Evolutionary conservation across 2,329 filamentous ascomycete genomes (phyloP), one percentile per base, ranked within the genome.

Genomic region (Colletotrichum spinosum): DNA sequence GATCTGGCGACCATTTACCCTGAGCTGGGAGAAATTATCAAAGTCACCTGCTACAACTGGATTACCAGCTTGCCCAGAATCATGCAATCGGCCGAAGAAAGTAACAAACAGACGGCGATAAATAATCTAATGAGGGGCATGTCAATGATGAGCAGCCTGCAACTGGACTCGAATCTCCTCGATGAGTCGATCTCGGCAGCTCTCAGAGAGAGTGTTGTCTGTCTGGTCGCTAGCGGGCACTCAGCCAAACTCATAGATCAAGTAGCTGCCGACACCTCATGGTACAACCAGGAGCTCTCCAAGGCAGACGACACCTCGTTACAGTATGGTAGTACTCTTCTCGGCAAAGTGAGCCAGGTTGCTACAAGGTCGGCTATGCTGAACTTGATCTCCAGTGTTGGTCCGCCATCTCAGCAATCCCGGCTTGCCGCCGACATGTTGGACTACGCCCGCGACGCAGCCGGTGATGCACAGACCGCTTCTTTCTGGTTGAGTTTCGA

Each of bases 1-100:
- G 84, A 89, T 67, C 79, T 97, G 34, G 80, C 90, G 6, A 83
- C 79, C 44, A 86, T 89, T 10, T 88, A 93, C 70, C 78, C 84
- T 2, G 80, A 86, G 53, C 82, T 94, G 2, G 79, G 84, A 4
- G 88, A 91, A 25, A 80, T 86, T 3, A 80, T 95, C 34, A 92
- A 92, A 70, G 86, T 84, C 35, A 90, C 87, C 1, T 83, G 97
- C 1, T 92, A 95, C 75, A 89, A 89, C 56, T 97, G 94, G 94
- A 86, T 94, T 33, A 87, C 88, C 2, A 90, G 92, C 45, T 84
- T 99, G 15, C 90, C 95, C 6, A 87, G 94, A 13, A 78, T 93
- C 12, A 94, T 97, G 88, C 93, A 95, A 74, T 88, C 89, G 8
- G 91, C 89, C 69, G 94, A 98, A 71, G 93, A 97, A 70, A 83